Evolutionary conservation across 805 yeast species (phyloP).

Genomic region (Diddensiella transvaalensis): DNA sequence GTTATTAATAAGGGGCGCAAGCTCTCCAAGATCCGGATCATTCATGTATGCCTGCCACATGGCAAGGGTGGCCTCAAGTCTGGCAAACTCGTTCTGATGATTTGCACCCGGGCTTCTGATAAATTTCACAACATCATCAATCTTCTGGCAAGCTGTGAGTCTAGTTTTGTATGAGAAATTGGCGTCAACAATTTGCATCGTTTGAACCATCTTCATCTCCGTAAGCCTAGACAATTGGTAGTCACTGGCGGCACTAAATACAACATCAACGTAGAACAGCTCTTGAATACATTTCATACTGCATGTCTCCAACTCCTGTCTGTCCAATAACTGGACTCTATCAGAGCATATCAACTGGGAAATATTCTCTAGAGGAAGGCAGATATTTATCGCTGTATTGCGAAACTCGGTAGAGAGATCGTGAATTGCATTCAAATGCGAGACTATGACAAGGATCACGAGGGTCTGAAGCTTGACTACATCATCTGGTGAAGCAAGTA

Average conservation of each 20-base stretch:
- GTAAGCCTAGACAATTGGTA: not conserved
- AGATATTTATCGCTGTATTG: not conserved
- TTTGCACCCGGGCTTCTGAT: not conserved
- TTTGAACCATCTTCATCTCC: not conserved
- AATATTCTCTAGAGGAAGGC: not conserved
- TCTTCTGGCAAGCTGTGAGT: not conserved
- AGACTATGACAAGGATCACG: not conserved
- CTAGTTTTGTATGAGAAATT: not conserved
- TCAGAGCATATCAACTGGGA: not conserved
- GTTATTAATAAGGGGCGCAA: constrained; percentile 9
- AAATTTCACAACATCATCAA: constrained; percentile 3
- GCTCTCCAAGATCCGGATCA: not conserved
- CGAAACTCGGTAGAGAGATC: not conserved
- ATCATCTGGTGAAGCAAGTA: not conserved
- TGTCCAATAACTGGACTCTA: not conserved
- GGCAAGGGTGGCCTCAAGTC: constrained; percentile 3
- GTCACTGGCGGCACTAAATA: not conserved
- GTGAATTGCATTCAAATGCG: not conserved
- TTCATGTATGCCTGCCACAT: not conserved
- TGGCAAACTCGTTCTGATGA: not conserved
- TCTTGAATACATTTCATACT: not conserved
- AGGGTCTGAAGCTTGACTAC: not conserved
- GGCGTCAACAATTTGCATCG: not conserved
- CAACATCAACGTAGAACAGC: not conserved
- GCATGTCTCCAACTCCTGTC: not conserved